Evolutionary conservation across 768 basidiomycete genomes (phyloP).

Genomic region (Infundibulicybe gibba): DNA sequence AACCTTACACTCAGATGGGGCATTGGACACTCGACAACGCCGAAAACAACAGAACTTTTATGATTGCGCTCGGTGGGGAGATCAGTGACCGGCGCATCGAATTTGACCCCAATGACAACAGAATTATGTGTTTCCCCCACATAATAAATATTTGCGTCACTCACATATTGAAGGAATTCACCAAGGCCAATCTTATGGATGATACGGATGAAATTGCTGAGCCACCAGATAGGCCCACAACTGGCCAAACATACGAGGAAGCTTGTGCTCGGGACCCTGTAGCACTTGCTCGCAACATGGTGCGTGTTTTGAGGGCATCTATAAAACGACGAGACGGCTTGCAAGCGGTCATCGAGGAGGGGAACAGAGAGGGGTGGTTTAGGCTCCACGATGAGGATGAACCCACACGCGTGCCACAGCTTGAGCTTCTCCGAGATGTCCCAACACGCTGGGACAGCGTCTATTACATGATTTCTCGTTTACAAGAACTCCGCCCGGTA

Average conservation of each 20-base stretch:
- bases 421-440: too few relatives aligned
- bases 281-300: conserved; percentile 2
- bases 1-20: not conserved
- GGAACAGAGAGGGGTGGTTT: too few relatives aligned
- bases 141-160: conserved; percentile 12
- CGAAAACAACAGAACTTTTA: conserved; percentile 9
- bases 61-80: conserved; percentile 1
- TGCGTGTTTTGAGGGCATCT: conserved; percentile 2
- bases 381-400: too few relatives aligned
- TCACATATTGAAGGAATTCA: not conserved
- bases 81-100: not conserved
- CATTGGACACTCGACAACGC: conserved; percentile 14
- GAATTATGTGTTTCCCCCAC: conserved; percentile 16
- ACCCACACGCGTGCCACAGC: too few relatives aligned
- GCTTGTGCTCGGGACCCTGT: not conserved
- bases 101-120: conserved; percentile 6
- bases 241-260: not conserved
- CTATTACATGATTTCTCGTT: conserved; percentile 3
- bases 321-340: conserved; percentile 3
- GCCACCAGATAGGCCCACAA: too few relatives aligned
- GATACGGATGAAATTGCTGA: not conserved
- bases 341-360: not conserved
- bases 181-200: not conserved
- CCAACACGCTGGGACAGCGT: conserved; percentile 1
- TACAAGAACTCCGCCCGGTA: too few relatives aligned